Conservation (phyloP, 2,329 filamentous ascomycete genomes). For the Scedosporium minutisporum region DNA sequence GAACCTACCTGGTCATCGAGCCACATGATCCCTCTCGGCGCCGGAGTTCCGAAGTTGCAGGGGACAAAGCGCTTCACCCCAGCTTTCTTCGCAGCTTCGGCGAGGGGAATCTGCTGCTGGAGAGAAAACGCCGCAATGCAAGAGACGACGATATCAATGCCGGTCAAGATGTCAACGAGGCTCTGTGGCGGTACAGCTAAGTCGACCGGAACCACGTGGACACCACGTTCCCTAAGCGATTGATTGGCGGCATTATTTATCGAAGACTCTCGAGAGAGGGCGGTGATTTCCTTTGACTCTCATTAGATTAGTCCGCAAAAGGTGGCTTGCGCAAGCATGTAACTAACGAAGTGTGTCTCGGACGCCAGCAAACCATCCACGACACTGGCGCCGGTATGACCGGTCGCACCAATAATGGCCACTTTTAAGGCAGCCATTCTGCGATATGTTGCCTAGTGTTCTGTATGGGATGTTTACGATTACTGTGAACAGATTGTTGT, state of each 20-base stretch:
- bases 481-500: too few relatives aligned
- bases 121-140: conserved; percentile 24
- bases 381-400: conserved; percentile 29
- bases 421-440: conserved; percentile 16
- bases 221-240: conserved; percentile 28
- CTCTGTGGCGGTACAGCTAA: conserved; percentile 28
- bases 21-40: conserved; percentile 27
- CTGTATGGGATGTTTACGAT: too few relatives aligned
- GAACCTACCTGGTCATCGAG: conserved; percentile 14
- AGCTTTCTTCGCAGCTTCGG: conserved; percentile 35
- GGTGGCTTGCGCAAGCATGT: neutral
- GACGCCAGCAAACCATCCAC: conserved; percentile 25
- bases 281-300: conserved; percentile 32
- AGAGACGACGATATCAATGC: conserved; percentile 35
- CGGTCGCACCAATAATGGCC: conserved; percentile 29
- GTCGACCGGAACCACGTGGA: conserved; percentile 33
- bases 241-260: conserved; percentile 33
- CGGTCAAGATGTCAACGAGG: conserved; percentile 29
- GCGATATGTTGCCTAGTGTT: too few relatives aligned
- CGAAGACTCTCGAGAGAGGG: conserved; percentile 35
- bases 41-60: conserved; percentile 36
- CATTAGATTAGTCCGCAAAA: neutral
- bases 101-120: conserved; percentile 33
- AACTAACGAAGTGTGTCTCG: conserved; percentile 17
- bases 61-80: conserved; percentile 43